A percentile compares a stretch with the other conserved stretches of the same genome.
Evolutionary conservation across 495 filamentous ascomycete species (phyloP).

Genomic region (Trypethelium eluteriae): DNA sequence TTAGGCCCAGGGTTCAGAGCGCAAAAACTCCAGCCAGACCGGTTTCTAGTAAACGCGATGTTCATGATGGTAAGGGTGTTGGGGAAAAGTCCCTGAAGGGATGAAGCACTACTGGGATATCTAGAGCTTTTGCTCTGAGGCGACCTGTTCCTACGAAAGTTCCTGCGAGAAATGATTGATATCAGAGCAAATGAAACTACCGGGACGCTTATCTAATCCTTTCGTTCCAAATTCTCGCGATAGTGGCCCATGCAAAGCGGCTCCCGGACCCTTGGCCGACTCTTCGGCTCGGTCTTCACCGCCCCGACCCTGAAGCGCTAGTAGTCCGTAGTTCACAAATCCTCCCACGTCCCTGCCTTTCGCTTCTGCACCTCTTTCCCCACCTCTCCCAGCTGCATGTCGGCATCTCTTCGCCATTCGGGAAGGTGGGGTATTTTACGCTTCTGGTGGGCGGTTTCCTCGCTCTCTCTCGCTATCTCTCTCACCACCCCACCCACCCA

Average conservation of each 20-base stretch:
- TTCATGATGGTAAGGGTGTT: not conserved
- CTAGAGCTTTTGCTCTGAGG: no score
- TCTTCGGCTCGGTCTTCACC: not conserved
- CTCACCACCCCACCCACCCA: not conserved
- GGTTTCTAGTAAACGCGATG: not conserved
- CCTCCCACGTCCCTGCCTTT: slow-evolving; percentile 3
- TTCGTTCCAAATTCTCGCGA: not conserved
- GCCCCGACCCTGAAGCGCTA: not conserved
- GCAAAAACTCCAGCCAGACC: not conserved
- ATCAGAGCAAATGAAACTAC: not conserved
- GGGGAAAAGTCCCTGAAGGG: not conserved
- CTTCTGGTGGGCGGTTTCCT: not conserved
- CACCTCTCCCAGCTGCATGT: not conserved
- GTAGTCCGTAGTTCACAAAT: not conserved
- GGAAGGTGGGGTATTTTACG: not conserved
- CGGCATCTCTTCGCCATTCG: not conserved
- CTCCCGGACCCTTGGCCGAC: not conserved
- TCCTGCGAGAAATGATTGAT: no score
- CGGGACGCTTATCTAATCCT: not conserved
- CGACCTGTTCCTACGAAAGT: no score
- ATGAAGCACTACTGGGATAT: no score
- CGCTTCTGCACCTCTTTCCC: not conserved
- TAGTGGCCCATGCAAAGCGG: not conserved
- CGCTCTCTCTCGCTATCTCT: not conserved
- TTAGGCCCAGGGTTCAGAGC: not conserved